Evolutionary conservation across 2,329 filamentous ascomycete genomes (phyloP).

Genomic region (Paecilomyces formosus): DNA sequence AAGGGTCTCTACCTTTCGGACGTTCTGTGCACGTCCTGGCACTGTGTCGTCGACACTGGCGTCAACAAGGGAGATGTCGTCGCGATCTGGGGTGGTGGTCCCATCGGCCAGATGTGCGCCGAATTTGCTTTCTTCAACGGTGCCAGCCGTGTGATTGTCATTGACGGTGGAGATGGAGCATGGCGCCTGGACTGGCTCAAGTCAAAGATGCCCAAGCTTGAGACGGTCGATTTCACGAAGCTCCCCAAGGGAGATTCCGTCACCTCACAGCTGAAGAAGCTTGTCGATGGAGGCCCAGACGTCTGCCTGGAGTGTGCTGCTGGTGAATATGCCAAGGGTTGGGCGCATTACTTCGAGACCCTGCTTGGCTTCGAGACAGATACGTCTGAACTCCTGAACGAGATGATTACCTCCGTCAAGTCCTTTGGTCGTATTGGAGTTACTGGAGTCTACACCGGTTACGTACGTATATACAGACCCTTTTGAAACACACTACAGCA

Average conservation of each 20-base stretch:
- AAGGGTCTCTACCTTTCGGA: constrained; percentile 77
- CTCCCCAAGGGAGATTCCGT: constrained; percentile 58
- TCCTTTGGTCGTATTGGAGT: constrained; percentile 61
- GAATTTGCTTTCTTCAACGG: constrained; percentile 62
- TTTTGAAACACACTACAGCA: not conserved
- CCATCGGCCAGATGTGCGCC: constrained; percentile 73
- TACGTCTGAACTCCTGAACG: constrained; percentile 59
- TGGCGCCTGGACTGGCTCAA: constrained; percentile 64
- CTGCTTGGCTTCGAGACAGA: constrained; percentile 69
- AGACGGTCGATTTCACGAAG: constrained; percentile 62
- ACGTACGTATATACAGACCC: constrained; percentile 31
- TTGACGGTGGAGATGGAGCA: constrained; percentile 59
- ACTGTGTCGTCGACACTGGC: constrained; percentile 74
- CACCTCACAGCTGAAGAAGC: constrained; percentile 63
- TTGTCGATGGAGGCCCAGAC: constrained; percentile 67
- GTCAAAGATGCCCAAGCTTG: constrained; percentile 56
- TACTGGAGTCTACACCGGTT: constrained; percentile 63
- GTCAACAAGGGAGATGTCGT: constrained; percentile 72
- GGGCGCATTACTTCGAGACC: constrained; percentile 54
- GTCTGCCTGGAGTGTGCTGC: constrained; percentile 62
- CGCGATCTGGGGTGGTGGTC: constrained; percentile 80
- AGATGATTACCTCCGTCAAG: constrained; percentile 47
- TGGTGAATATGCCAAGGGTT: constrained; percentile 56
- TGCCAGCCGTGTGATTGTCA: constrained; percentile 67
- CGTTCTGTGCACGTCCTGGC: constrained; percentile 71